Base-by-base conservation (phyloP, 1,284 basidiomycete species). In the Cystobasidium pallidum region DNA sequence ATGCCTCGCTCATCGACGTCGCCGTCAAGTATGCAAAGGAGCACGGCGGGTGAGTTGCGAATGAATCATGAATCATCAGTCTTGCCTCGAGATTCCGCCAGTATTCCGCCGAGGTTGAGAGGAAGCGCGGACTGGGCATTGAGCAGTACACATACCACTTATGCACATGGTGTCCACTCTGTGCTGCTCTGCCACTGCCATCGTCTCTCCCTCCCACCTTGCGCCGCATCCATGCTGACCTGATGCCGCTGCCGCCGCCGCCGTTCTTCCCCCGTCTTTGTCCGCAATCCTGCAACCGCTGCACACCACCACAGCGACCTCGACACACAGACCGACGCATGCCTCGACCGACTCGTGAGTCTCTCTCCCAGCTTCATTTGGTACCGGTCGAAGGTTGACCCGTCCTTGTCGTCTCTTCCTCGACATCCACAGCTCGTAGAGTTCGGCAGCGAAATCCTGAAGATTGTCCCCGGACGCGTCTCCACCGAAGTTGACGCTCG, bases 401-500 rank as follows among this genome's bases (percentile, higher is more conserved):
- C 32, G n/a, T 10, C 2, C 34, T 15, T 43, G 6, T 59, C 32
- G 36, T 39, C 34, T 51, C 21, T 51, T 26, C 24, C 21, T 51
- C 4, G 49, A 24, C 11, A 24, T 8, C 8, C 49, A 51, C 61
- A 93, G 91, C 88, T 97, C 75, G 92, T 98, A 79, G 93, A 92
- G 82, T 99, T 99, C 83, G 95, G 95, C 78, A 90, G 88, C 82
- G 93, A 91, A 84, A 98, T 99, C 81, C 86, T 99, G 73, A 85
- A 86, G 78, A 92, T 99, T 82, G 92, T 99, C 80, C 95, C 96
- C 74, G 96, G 95, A 76, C 91, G 95, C 83, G 95, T 99, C 77
- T 99, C 95, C 64, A 99, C 95, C 76, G 95, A 99, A 84, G 94
- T 99, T 77, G 95, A 99, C 82, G 95, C 96, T 73, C 88, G 90